A percentile compares a stretch with the other conserved stretches of the same genome.
These are phyloP conservation scores for Hydnomerulius pinastri DNA, from an alignment of 768 basidiomycete genomes.

Conservation along the genomic window DNA sequence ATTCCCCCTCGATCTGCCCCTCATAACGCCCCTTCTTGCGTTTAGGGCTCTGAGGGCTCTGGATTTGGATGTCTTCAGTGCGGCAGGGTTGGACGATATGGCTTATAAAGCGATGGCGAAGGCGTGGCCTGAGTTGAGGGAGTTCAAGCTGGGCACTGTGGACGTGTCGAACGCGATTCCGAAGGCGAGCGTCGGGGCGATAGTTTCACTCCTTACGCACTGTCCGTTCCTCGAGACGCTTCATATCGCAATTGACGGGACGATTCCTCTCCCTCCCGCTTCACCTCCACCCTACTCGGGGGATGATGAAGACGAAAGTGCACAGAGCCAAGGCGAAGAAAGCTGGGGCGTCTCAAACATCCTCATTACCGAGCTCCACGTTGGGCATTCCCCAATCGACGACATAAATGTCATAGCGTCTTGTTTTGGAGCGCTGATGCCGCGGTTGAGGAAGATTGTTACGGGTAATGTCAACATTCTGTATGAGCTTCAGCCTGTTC, in stretches of 20 bases:
- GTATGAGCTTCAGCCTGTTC: slow-evolving; percentile 11
- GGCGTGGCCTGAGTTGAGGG: slow-evolving; percentile 10
- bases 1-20: slow-evolving; percentile 16
- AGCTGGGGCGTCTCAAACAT: slow-evolving; percentile 23
- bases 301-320: neutral
- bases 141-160: slow-evolving; percentile 21
- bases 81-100: slow-evolving; percentile 20
- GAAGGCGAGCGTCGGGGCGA: slow-evolving; percentile 16
- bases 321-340: neutral
- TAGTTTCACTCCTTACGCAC: slow-evolving; percentile 20
- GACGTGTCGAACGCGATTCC: slow-evolving; percentile 20
- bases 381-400: slow-evolving; percentile 25
- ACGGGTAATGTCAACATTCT: too few species aligned
- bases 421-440: slow-evolving; percentile 23
- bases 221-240: slow-evolving; percentile 21
- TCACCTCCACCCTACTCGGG: neutral
- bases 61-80: slow-evolving; percentile 22
- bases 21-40: slow-evolving; percentile 14
- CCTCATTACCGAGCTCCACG: slow-evolving; percentile 14
- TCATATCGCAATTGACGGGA: slow-evolving; percentile 24
- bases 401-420: slow-evolving; percentile 15
- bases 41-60: slow-evolving; percentile 19
- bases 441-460: slow-evolving; percentile 24
- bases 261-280: neutral
- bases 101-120: slow-evolving; percentile 15